phyloP scores from a whole-genome alignment of 75 land plant species.

The Cupressus sempervirens region DNA sequence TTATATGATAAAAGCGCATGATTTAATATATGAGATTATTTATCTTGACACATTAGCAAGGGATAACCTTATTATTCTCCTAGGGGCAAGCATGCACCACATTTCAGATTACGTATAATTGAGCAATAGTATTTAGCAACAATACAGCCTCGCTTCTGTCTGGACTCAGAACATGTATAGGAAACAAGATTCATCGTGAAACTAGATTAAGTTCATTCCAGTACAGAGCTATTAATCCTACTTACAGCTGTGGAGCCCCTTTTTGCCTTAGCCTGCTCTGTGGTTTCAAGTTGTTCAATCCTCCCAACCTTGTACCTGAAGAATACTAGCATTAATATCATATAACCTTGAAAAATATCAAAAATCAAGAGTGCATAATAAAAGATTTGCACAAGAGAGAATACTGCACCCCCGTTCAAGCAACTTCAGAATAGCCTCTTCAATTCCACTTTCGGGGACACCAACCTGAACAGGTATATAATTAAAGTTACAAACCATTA shows the following conservation, averaged over 20 bases:
- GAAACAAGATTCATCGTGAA: not conserved
- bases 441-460: constrained; percentile 91
- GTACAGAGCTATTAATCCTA: constrained; percentile 2
- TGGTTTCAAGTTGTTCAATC: constrained; percentile 86
- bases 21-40: not conserved
- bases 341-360: not conserved
- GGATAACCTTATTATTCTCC: not conserved
- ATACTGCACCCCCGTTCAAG: constrained; percentile 73
- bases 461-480: constrained; percentile 62
- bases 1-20: not conserved
- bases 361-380: not conserved
- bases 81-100: not conserved
- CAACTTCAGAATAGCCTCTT: constrained; percentile 86
- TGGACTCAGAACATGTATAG: not conserved
- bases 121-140: not conserved
- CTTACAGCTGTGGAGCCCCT: constrained; percentile 78
- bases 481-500: not conserved
- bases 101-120: not conserved
- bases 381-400: not conserved
- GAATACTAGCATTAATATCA: not conserved
- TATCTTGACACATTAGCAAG: not conserved
- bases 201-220: not conserved
- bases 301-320: constrained; percentile 90
- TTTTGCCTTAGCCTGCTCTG: constrained; percentile 78
- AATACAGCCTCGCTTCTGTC: not conserved